Base-by-base conservation (phyloP, 2,329 filamentous ascomycete species). In the Keithomyces neogunnii region DNA sequence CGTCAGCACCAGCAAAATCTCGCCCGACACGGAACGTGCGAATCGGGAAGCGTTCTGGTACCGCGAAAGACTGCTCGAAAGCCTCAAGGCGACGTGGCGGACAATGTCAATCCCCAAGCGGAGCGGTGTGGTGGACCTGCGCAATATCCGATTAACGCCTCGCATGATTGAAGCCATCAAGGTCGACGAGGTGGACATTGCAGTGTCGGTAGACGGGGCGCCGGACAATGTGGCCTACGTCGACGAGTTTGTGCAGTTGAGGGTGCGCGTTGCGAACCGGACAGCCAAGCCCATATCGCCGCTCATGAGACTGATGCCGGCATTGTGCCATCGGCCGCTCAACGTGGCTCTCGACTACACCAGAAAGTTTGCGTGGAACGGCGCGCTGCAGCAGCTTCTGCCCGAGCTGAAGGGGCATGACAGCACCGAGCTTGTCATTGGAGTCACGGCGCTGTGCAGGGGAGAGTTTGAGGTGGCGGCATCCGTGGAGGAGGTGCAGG, bases 1-100 rank as follows among this genome's bases (percentile, higher is more conserved):
- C 32, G 88, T 96, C 43, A 93, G 87, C 66, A 81, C 84, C 13
- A 84, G 82, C 62, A 88, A 88, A 60, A 81, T 91, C 51, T 85
- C 86, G 0, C 87, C 89, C 0, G 89, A 93, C 56, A 80, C 79
- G 43, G 91, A 96, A 69, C 81, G 87, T 35, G 80, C 83, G 10
- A 86, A 78, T 54, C 78, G 91, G 48, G 89, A 96, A 69, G 82
- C 85, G 0, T 96, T 96, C 65, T 96, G 91, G 91, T 96, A 89
- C 66, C 82, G 90, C 13, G 88, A 95, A 65, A 83, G 82, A 62
- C 77, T 96, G 2, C 76, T 96, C 3, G 84, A 86, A 53, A 74
- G 76, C 42, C 70, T 96, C 8, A 76, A 75, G 30, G 89, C 85
- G 0, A 80, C 76, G 0, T 96, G 91, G 91, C 80, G 73, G 51